A percentile compares a stretch with the other conserved stretches of the same genome.
Evolutionary conservation across 2,329 filamentous ascomycete genomes (phyloP).

Genomic region (Fusarium sp.): DNA sequence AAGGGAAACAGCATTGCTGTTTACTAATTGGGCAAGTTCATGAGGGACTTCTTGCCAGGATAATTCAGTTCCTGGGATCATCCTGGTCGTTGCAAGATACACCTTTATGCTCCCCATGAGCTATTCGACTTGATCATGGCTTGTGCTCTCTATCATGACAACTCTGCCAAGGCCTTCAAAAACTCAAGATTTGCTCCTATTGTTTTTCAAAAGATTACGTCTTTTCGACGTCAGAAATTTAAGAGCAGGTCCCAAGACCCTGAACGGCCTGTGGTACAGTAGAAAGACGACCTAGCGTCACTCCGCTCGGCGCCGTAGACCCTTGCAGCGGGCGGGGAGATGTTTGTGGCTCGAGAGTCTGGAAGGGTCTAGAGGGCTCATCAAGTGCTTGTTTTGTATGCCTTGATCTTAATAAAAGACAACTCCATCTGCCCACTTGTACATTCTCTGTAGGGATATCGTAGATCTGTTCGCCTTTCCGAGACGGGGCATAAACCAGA

Average conservation of each 20-base stretch:
- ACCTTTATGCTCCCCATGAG: no score
- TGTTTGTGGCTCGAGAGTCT: conserved; percentile 10
- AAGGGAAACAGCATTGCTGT: conserved; percentile 3
- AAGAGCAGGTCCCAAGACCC: conserved; percentile 19
- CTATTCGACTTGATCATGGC: background rate
- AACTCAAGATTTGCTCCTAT: background rate
- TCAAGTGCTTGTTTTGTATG: background rate
- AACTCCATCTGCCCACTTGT: background rate
- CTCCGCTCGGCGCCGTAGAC: conserved; percentile 10
- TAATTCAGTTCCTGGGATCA: background rate
- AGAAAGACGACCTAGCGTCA: conserved; percentile 10
- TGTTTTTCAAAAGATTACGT: conserved; percentile 21
- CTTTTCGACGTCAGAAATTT: conserved; percentile 34
- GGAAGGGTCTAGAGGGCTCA: conserved; percentile 13
- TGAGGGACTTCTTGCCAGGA: background rate
- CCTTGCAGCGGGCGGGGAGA: conserved; percentile 12
- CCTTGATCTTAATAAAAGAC: background rate
- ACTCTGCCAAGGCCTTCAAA: background rate
- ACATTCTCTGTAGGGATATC: background rate
- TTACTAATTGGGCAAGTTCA: conserved; percentile 31
- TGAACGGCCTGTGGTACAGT: background rate
- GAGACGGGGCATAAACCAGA: background rate
- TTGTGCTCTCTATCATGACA: conserved; percentile 1
- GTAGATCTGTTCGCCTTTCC: conserved; percentile 1
- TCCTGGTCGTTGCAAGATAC: background rate